Conservation (phyloP, 495 filamentous ascomycete species). For the Sporormia fimetaria region DNA sequence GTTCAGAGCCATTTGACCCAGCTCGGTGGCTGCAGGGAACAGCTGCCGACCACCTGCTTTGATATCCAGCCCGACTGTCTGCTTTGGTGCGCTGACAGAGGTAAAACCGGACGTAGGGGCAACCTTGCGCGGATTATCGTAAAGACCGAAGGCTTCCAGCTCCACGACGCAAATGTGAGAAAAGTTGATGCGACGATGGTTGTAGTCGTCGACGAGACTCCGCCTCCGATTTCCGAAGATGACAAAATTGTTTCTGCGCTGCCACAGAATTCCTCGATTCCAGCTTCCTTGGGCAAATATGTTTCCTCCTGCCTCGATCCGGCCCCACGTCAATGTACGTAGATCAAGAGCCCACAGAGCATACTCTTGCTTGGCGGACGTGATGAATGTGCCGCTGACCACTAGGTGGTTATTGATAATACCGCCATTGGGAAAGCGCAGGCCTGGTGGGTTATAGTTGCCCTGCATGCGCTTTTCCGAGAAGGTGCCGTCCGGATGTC, state of each 20-base stretch:
- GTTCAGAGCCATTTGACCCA: slow-evolving; percentile 68
- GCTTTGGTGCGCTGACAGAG: slow-evolving; percentile 59
- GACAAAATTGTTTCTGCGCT: slow-evolving; percentile 83
- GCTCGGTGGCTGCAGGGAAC: slow-evolving; percentile 62
- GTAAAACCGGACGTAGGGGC: slow-evolving; percentile 65
- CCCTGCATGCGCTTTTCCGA: slow-evolving; percentile 82
- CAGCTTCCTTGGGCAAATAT: slow-evolving; percentile 94
- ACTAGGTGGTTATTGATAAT: slow-evolving; percentile 92
- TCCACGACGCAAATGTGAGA: slow-evolving; percentile 93
- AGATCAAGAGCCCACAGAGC: slow-evolving; percentile 92
- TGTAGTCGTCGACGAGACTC: slow-evolving; percentile 95
- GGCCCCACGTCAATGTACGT: slow-evolving; percentile 76
- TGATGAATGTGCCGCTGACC: slow-evolving; percentile 91
- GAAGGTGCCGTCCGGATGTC: slow-evolving; percentile 71
- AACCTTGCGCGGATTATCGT: slow-evolving; percentile 79
- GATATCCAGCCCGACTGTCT: slow-evolving; percentile 8
- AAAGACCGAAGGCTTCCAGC: slow-evolving; percentile 90
- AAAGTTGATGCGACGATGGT: slow-evolving; percentile 95
- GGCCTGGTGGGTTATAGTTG: slow-evolving; percentile 72
- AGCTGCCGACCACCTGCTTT: slow-evolving; percentile 58
- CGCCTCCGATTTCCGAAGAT: slow-evolving; percentile 87
- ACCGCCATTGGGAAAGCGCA: slow-evolving; percentile 91
- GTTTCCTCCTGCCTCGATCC: slow-evolving; percentile 88
- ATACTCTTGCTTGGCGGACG: slow-evolving; percentile 96
- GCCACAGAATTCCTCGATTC: slow-evolving; percentile 91